Conservation (phyloP, 2,329 filamentous ascomycete genomes). For the Diplodia scrobiculata region DNA sequence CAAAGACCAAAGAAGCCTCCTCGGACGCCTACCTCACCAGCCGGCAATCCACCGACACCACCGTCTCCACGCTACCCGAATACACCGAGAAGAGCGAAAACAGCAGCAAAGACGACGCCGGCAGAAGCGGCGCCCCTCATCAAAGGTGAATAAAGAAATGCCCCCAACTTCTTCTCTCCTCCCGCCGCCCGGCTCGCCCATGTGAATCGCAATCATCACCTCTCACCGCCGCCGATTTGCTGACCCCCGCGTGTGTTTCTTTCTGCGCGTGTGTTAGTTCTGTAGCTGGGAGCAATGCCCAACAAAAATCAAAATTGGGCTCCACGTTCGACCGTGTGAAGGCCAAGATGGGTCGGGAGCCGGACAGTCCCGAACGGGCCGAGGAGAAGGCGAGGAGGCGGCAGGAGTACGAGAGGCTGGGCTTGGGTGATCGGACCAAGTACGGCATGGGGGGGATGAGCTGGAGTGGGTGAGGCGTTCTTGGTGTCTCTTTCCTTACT, state of each 20-base stretch:
- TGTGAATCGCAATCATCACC: too few species aligned
- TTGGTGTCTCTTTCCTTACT: too few species aligned
- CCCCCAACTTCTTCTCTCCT: too few species aligned
- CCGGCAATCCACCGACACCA: conserved; percentile 1
- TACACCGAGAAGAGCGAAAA: background rate
- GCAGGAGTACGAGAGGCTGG: conserved; percentile 19
- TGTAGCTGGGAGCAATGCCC: background rate
- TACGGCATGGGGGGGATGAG: conserved; percentile 12
- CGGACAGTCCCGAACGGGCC: background rate
- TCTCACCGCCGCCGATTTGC: background rate
- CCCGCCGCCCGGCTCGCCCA: too few species aligned
- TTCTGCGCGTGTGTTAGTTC: background rate
- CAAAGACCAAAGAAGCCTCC: conserved; percentile 1
- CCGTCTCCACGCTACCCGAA: conserved; percentile 8
- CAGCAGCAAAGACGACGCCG: background rate
- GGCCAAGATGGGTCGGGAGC: conserved; percentile 6
- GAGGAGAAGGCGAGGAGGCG: conserved; percentile 8
- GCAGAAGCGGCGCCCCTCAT: background rate
- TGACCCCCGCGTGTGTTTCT: background rate
- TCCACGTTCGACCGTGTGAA: conserved; percentile 7
- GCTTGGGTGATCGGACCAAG: conserved; percentile 19
- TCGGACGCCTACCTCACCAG: background rate
- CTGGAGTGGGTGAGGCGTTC: conserved; percentile 1
- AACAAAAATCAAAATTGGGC: conserved; percentile 3
- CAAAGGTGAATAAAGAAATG: background rate